Evolutionary conservation across 352 stramenopile species (phyloP).

Genomic region (Globisporangium canariense): DNA sequence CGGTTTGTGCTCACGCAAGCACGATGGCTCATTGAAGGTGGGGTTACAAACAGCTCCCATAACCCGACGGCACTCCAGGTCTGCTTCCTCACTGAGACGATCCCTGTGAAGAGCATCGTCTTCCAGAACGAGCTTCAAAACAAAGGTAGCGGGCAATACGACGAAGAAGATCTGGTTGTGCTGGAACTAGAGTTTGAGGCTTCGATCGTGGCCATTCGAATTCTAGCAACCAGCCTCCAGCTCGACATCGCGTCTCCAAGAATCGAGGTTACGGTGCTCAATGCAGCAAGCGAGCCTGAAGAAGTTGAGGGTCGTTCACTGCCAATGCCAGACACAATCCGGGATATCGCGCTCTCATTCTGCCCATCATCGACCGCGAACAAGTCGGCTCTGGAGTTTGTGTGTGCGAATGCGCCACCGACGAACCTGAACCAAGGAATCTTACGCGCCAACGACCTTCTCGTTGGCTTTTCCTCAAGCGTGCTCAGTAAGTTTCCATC

Average conservation of each 20-base stretch:
- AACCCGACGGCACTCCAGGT: background rate
- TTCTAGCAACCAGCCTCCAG: background rate
- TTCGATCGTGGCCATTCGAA: background rate
- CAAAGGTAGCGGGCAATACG: background rate
- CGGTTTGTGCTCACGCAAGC: constrained; percentile 5
- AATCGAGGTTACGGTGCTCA: background rate
- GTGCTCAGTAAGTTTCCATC: background rate
- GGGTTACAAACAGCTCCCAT: background rate
- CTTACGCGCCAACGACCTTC: background rate
- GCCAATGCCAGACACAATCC: background rate
- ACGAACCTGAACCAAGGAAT: background rate
- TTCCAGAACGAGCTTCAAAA: background rate
- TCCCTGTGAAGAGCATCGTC: constrained; percentile 3
- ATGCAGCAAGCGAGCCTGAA: background rate
- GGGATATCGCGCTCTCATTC: background rate
- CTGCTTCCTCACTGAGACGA: constrained; percentile 2
- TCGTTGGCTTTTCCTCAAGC: constrained; percentile 6
- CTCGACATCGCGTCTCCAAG: background rate
- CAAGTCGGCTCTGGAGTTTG: background rate
- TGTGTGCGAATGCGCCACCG: constrained; percentile 2
- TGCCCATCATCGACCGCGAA: background rate
- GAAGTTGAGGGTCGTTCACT: background rate
- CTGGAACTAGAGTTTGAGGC: constrained; percentile 4
- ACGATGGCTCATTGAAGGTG: constrained; percentile 3
- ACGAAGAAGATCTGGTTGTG: background rate